phyloP scores from a whole-genome alignment of 139 green algal species.

The Closterium sp. region DNA sequence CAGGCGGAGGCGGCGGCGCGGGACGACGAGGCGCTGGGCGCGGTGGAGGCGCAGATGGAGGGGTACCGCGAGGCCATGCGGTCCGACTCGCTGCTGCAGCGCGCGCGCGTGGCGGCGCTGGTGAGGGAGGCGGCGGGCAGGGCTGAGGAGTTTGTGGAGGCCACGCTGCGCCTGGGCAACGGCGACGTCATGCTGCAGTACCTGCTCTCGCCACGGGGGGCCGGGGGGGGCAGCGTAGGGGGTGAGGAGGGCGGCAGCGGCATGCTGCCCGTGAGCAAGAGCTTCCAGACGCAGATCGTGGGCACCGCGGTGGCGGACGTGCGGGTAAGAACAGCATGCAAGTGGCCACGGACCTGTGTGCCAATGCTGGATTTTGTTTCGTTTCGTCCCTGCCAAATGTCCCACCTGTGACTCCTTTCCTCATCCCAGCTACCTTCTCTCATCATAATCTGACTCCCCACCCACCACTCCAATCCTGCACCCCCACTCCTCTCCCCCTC shows the following conservation, averaged over 20 bases:
- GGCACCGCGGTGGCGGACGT: conserved; percentile 14
- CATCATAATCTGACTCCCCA: too few species aligned
- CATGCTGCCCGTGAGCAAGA: conserved; percentile 6
- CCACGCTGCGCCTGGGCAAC: conserved; percentile 41
- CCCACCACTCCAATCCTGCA: not conserved
- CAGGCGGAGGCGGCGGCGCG: conserved; percentile 51
- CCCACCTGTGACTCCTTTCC: too few species aligned
- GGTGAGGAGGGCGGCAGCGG: not conserved
- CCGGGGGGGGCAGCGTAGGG: not conserved
- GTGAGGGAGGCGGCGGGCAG: conserved; percentile 45
- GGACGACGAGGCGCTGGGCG: conserved; percentile 59
- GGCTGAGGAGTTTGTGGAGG: conserved; percentile 46
- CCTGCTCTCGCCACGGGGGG: conserved; percentile 3
- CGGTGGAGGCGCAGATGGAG: conserved; percentile 68
- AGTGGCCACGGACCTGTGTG: not conserved
- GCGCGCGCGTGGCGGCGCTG: conserved; percentile 31
- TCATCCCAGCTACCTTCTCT: too few species aligned
- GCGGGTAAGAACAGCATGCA: conserved; percentile 5
- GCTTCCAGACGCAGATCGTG: conserved; percentile 40
- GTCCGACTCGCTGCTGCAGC: conserved; percentile 70
- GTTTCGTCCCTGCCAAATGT: too few species aligned
- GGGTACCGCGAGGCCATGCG: conserved; percentile 76
- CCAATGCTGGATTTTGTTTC: not conserved
- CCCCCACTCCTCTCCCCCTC: not conserved
- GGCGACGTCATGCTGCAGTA: conserved; percentile 23